phyloP scores from a whole-genome alignment of 768 basidiomycete genomes.

The Termitomyces sp. region DNA sequence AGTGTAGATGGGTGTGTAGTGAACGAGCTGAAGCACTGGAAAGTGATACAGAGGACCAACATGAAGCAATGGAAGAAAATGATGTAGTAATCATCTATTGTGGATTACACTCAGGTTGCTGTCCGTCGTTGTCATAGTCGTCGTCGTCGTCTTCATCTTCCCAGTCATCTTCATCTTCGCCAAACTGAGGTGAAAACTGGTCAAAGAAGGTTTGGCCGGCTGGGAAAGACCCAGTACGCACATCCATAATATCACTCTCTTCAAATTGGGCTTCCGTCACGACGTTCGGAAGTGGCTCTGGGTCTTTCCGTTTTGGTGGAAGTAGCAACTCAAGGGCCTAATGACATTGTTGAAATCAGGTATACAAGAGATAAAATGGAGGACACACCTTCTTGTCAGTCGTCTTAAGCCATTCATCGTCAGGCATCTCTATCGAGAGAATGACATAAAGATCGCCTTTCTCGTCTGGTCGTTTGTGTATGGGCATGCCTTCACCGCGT shows the following conservation, averaged over 20 bases:
- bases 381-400: constrained; percentile 53
- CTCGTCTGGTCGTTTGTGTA: constrained; percentile 55
- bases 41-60: not conserved
- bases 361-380: not conserved
- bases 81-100: constrained; percentile 36
- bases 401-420: constrained; percentile 66
- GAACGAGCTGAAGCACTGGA: not conserved
- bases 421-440: constrained; percentile 88
- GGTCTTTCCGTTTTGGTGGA: constrained; percentile 72
- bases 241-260: constrained; percentile 76
- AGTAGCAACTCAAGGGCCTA: constrained; percentile 64
- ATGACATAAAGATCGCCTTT: constrained; percentile 83
- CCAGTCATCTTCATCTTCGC: constrained; percentile 65
- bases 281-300: constrained; percentile 67
- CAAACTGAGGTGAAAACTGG: constrained; percentile 69
- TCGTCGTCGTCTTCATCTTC: constrained; percentile 71
- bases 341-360: not conserved
- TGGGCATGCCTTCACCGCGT: constrained; percentile 88
- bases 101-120: constrained; percentile 55
- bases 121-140: constrained; percentile 26
- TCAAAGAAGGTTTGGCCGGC: constrained; percentile 77
- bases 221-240: constrained; percentile 77
- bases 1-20: not conserved
- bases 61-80: not conserved
- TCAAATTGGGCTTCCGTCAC: constrained; percentile 72